Conservation (phyloP, 2,329 filamentous ascomycete genomes). For the Grosmannia penicillata region DNA sequence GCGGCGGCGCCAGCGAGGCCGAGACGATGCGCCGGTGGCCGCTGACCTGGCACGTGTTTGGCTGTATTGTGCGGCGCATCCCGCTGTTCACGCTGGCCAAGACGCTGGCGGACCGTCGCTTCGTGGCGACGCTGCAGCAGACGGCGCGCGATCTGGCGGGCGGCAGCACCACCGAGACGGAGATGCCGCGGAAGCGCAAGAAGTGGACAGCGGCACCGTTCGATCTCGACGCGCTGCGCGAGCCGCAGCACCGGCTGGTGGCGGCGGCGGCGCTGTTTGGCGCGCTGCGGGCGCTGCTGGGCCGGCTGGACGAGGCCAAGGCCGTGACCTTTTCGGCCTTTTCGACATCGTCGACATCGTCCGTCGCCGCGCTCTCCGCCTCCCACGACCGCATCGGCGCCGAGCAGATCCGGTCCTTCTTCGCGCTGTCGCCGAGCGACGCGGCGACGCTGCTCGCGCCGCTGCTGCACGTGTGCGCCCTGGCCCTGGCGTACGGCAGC, state of each 20-base stretch:
- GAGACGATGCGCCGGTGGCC: slow-evolving; percentile 41
- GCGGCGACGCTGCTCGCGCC: slow-evolving; percentile 29
- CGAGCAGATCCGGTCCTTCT: slow-evolving; percentile 43
- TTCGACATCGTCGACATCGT: neutral
- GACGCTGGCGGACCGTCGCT: slow-evolving; percentile 54
- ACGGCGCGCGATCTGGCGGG: slow-evolving; percentile 44
- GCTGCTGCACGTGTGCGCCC: slow-evolving; percentile 29
- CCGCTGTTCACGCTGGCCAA: slow-evolving; percentile 55
- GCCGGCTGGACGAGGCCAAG: slow-evolving; percentile 23
- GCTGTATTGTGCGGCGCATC: slow-evolving; percentile 46
- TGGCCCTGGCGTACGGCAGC: slow-evolving; percentile 18
- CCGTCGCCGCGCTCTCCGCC: neutral
- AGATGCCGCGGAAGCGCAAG: slow-evolving; percentile 30
- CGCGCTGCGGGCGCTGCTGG: slow-evolving; percentile 30
- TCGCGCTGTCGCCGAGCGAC: slow-evolving; percentile 33
- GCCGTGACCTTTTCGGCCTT: slow-evolving; percentile 10
- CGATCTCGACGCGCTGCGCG: slow-evolving; percentile 24
- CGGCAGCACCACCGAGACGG: slow-evolving; percentile 15
- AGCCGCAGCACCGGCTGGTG: slow-evolving; percentile 24
- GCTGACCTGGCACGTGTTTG: slow-evolving; percentile 46
- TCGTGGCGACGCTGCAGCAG: slow-evolving; percentile 50
- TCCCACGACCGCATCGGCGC: slow-evolving; percentile 32
- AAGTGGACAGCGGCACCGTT: slow-evolving; percentile 22
- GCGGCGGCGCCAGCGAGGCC: slow-evolving; percentile 25
- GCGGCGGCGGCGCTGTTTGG: slow-evolving; percentile 33